phyloP scores from a whole-genome alignment of 1,139 yeast species.

The Saccharomyces hybrid region DNA sequence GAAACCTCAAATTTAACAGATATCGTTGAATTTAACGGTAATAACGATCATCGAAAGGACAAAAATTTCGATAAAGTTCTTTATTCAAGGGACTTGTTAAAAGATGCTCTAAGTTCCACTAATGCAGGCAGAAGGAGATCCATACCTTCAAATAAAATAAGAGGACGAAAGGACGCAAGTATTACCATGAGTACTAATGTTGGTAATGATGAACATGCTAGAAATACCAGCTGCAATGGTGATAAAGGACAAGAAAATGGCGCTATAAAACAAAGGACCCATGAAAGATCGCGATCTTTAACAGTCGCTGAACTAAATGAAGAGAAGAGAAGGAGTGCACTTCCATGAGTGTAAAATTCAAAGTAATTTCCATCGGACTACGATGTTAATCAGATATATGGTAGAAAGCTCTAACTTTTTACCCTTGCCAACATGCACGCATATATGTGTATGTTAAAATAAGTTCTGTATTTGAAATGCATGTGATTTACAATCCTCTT shows the following conservation, averaged over 20 bases:
- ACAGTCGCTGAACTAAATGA: not conserved
- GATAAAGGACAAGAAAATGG: not conserved
- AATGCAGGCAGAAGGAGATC: conserved; percentile 6
- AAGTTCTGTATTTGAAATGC: not conserved
- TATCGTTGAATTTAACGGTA: conserved; percentile 2
- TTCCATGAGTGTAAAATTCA: not conserved
- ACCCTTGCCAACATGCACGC: not conserved
- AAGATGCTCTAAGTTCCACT: conserved; percentile 7
- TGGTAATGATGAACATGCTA: not conserved
- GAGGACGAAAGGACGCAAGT: not conserved
- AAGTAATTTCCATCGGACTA: not conserved
- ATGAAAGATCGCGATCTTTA: not conserved
- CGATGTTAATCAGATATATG: not conserved
- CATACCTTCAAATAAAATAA: conserved; percentile 1
- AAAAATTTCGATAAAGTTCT: not conserved
- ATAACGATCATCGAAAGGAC: not conserved
- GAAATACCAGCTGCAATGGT: not conserved
- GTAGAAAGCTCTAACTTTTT: not conserved
- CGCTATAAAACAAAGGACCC: not conserved
- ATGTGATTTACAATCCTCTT: not conserved
- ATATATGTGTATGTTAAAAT: not conserved
- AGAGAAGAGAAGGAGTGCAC: not conserved
- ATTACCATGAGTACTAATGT: not conserved
- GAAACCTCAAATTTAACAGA: conserved; percentile 11
- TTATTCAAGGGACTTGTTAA: conserved; percentile 11